These are phyloP conservation scores for Sphagnum tenellum DNA, from an alignment of 225 moss, liverwort and hornwort species.

Conservation along the genomic window DNA sequence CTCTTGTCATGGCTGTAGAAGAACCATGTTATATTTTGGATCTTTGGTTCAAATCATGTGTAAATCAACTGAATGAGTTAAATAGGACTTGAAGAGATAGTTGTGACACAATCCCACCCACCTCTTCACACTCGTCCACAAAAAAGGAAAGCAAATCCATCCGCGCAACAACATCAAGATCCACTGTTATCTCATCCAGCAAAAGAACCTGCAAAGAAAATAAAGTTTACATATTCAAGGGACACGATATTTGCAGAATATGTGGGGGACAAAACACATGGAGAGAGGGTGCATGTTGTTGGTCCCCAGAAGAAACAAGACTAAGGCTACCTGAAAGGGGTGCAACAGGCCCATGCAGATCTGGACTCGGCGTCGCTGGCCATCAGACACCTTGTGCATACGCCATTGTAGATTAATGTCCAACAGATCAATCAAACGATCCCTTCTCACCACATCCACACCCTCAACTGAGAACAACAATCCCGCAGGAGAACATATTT, in stretches of 20 bases:
- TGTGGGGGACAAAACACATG: no score
- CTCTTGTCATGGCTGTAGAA: no score
- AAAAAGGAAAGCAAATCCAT: conserved; percentile 86
- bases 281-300: no score
- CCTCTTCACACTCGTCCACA: conserved; percentile 70
- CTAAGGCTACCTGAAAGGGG: conserved; percentile 68
- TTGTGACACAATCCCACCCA: conserved; percentile 3
- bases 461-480: conserved; percentile 53
- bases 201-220: conserved; percentile 58
- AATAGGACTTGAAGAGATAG: no score
- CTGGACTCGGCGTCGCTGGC: conserved; percentile 92
- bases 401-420: conserved; percentile 96
- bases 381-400: conserved; percentile 98
- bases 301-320: no score
- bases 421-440: conserved; percentile 72
- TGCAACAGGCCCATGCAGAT: conserved; percentile 92
- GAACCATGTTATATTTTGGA: no score
- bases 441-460: conserved; percentile 63
- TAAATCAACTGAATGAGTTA: no score
- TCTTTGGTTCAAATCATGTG: no score
- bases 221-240: no score
- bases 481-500: background rate
- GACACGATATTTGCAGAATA: no score
- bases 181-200: conserved; percentile 94
- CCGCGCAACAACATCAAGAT: conserved; percentile 92